Base-by-base conservation (phyloP, 306 rosid species). In the Lathyrus aphaca region DNA sequence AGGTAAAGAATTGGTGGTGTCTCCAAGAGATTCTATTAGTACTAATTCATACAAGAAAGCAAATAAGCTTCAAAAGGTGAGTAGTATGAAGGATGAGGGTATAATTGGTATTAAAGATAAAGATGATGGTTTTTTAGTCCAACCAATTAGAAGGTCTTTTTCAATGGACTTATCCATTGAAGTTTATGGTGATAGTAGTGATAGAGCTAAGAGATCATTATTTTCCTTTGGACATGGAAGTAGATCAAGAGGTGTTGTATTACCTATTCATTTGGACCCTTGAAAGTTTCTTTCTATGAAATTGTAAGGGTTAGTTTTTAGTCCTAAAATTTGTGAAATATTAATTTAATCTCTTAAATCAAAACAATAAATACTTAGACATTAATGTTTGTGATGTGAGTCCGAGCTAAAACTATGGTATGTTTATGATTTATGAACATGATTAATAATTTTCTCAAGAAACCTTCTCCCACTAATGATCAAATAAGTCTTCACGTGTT, bases 151-250 rank as follows among this genome's bases (percentile, higher is more conserved):
- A 56, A 80, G 97, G 73, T 88, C 97, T 15, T 77, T 91, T 17
- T 91, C 92, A 11, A 84, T 91, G 97, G 97, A 82, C 29, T 84
- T 91, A 1, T 85, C 89, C 15, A 64, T 69, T 73, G 90, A 86
- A 48, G 87, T 80, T 6, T 40, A 79, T 67, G 79, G 46, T 69
- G 66, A 38, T 62, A 12, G 25, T 3, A 80, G 82, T 29, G 77
- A 59, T 5, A 88, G 85, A 72, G 80, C 61, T 16, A 80, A 81
- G 44, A 82, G 84, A 66, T 82, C 88, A 68, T 82, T 82, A 69
- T 88, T 90, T 70, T 81, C 96, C 54, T 90, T 86, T 73, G 91
- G 90, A 12, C 73, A 79, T 73, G 82, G 87, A n/a, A 77, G 86
- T 56, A 84, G 80, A 60, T 81, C 91, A 8, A 81, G 78, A 71